A percentile compares a stretch with the other conserved stretches of the same genome.
phyloP scores from a whole-genome alignment of 352 stramenopile genomes.

The Phytopythium vexans region DNA sequence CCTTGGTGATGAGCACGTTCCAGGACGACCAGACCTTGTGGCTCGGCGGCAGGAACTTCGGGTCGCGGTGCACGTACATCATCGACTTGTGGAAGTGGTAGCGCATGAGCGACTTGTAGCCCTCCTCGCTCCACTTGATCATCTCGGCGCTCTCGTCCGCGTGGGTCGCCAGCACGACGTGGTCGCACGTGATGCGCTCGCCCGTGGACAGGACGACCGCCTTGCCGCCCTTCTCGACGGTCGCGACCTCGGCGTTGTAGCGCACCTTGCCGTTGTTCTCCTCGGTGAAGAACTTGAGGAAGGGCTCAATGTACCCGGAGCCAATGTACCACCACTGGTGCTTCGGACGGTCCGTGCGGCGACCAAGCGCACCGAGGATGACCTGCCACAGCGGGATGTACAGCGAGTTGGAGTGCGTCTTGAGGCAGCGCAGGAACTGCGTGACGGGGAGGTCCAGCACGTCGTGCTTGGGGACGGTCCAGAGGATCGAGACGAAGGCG shows the following conservation, averaged over 20 bases:
- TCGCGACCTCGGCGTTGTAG: conserved; percentile 65
- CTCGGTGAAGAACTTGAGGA: conserved; percentile 84
- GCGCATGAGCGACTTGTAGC: conserved; percentile 68
- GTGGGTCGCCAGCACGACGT: conserved; percentile 82
- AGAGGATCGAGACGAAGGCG: conserved; percentile 83
- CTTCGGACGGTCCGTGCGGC: conserved; percentile 74
- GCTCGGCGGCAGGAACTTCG: conserved; percentile 63
- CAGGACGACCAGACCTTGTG: conserved; percentile 83
- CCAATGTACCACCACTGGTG: conserved; percentile 86
- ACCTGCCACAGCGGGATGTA: conserved; percentile 88
- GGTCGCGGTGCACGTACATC: conserved; percentile 85
- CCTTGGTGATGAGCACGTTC: conserved; percentile 84
- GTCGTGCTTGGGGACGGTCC: conserved; percentile 82
- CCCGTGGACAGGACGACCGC: conserved; percentile 64
- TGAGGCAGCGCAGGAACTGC: conserved; percentile 86
- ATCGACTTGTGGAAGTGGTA: conserved; percentile 87
- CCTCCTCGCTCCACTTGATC: conserved; percentile 65
- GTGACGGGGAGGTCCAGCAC: conserved; percentile 78
- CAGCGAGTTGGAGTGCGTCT: conserved; percentile 84
- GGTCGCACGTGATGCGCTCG: conserved; percentile 80
- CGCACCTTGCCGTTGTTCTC: conserved; percentile 76
- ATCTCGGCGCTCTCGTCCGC: conserved; percentile 75
- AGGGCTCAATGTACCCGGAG: conserved; percentile 80
- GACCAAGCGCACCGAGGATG: conserved; percentile 64
- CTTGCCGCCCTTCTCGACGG: conserved; percentile 77